phyloP scores from a whole-genome alignment of 225 moss, liverwort and hornwort genomes.

The Neckera pumila region DNA sequence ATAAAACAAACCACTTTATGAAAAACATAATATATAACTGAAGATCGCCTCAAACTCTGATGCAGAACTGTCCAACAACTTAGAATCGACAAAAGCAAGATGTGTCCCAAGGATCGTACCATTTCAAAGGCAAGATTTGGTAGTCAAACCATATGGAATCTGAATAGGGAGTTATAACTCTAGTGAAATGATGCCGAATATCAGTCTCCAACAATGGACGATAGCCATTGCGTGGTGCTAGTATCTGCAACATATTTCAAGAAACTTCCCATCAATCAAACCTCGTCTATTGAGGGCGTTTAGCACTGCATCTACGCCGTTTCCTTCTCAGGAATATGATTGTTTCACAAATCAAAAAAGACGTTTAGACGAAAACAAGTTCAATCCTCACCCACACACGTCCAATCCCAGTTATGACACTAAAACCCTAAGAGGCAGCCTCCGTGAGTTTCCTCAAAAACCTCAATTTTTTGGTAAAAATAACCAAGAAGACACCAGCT shows the following conservation, averaged over 20 bases:
- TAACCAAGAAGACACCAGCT: background rate
- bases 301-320: background rate
- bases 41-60: background rate
- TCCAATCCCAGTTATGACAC: background rate
- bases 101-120: slow-evolving; percentile 19
- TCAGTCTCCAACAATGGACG: slow-evolving; percentile 58
- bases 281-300: background rate
- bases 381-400: background rate
- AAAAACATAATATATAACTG: background rate
- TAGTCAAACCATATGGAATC: slow-evolving; percentile 85
- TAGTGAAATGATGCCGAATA: slow-evolving; percentile 60
- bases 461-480: background rate
- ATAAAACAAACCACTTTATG: background rate
- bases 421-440: background rate
- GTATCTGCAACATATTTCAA: slow-evolving; percentile 32
- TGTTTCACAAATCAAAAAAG: background rate
- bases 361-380: background rate
- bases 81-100: background rate
- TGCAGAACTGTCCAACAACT: background rate
- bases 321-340: background rate
- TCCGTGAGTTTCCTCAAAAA: background rate
- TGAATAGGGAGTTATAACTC: slow-evolving; percentile 43
- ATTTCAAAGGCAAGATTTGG: slow-evolving; percentile 66
- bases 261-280: background rate
- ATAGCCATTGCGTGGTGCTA: slow-evolving; percentile 83